A percentile compares a stretch with the other conserved stretches of the same genome.
Conservation (phyloP, 2,329 filamentous ascomycete genomes). For the Pseudogymnoascus sp. region DNA sequence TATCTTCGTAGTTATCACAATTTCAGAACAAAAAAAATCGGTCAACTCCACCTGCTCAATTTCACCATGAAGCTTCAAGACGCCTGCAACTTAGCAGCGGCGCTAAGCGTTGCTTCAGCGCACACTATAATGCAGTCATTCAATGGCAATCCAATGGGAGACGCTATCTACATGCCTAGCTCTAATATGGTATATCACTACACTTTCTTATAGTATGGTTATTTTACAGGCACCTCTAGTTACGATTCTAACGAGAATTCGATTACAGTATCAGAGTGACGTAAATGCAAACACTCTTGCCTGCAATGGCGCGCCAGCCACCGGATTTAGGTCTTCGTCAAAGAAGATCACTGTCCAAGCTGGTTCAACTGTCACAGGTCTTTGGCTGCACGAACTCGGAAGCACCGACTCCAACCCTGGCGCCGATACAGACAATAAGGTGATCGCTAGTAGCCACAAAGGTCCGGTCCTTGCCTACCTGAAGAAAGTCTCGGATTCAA, state of each 20-base stretch:
- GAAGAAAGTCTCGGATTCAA: constrained; percentile 35
- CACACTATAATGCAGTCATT: constrained; percentile 29
- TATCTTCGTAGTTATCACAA: neutral
- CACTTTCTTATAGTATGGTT: neutral
- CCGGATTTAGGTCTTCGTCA: neutral
- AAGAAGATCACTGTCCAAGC: constrained; percentile 1
- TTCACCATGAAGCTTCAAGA: neutral
- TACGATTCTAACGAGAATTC: neutral
- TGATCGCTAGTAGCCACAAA: constrained; percentile 38
- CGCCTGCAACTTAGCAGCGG: constrained; percentile 14
- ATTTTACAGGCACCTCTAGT: neutral
- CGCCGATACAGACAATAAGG: neutral
- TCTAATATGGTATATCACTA: neutral
- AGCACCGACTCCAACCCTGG: neutral
- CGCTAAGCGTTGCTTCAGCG: constrained; percentile 26
- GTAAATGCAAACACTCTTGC: neutral
- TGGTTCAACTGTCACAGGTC: neutral
- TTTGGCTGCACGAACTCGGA: neutral
- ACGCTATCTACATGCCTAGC: neutral
- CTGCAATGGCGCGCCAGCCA: neutral
- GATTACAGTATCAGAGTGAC: neutral
- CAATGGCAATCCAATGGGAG: neutral
- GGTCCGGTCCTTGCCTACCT: constrained; percentile 36
- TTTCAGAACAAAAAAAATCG: neutral
- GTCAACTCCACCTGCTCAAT: neutral